These are phyloP conservation scores for Ceratocystis variospora DNA, from an alignment of 2,329 filamentous ascomycete species.

Conservation along the genomic window DNA sequence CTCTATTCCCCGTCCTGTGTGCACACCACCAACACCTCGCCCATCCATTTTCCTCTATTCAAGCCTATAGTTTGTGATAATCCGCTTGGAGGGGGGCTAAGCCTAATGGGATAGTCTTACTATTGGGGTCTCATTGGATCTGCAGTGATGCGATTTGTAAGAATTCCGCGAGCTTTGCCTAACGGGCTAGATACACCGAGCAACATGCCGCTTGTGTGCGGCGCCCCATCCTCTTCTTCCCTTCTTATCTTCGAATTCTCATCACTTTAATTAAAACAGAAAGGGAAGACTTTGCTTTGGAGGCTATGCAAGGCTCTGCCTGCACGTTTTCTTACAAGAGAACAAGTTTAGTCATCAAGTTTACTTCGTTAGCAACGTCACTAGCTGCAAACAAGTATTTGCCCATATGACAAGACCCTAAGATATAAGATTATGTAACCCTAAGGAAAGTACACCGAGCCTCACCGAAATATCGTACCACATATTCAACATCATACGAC, in stretches of 20 bases:
- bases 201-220: background rate
- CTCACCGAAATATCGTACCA: background rate
- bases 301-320: background rate
- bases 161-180: background rate
- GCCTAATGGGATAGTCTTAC: background rate
- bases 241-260: background rate
- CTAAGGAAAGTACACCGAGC: background rate
- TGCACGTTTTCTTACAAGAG: background rate
- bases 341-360: background rate
- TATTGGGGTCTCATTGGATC: background rate
- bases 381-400: background rate
- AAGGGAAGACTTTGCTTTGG: background rate
- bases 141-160: background rate
- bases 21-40: too few species aligned
- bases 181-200: background rate
- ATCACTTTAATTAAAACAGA: background rate
- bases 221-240: background rate
- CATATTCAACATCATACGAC: background rate
- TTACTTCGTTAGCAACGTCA: background rate
- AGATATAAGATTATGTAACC: background rate
- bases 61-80: background rate
- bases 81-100: background rate
- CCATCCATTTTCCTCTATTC: background rate
- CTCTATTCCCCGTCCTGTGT: background rate
- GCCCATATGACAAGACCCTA: background rate